A percentile compares a stretch with the other conserved stretches of the same genome.
phyloP scores from a whole-genome alignment of 192 early-diverging fungal genomes.

The Coemansia sp. region DNA sequence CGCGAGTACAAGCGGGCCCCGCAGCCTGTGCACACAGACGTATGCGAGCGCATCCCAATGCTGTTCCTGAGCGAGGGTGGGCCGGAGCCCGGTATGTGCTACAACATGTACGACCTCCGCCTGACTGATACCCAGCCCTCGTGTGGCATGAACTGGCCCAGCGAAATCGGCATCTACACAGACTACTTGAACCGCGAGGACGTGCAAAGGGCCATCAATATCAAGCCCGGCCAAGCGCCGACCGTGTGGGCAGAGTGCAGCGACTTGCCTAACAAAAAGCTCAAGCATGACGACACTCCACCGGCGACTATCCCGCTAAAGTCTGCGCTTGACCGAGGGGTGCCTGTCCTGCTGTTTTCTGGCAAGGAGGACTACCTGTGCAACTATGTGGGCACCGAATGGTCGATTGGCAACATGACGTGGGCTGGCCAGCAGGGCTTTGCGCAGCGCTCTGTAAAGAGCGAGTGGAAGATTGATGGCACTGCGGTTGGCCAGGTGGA shows the following conservation, averaged over 20 bases:
- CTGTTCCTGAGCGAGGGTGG: slow-evolving; percentile 37
- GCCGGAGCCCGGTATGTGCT: slow-evolving; percentile 50
- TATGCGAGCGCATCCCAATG: slow-evolving; percentile 36
- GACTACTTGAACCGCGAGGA: slow-evolving; percentile 52
- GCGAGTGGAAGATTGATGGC: slow-evolving; percentile 55
- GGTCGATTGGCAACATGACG: slow-evolving; percentile 58
- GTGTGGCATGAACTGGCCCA: slow-evolving; percentile 64
- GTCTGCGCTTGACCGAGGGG: slow-evolving; percentile 27
- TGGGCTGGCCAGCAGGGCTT: slow-evolving; percentile 62
- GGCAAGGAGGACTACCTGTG: slow-evolving; percentile 72
- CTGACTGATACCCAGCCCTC: slow-evolving; percentile 56
- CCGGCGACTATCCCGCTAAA: slow-evolving; percentile 53
- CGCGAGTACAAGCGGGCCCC: slow-evolving; percentile 40
- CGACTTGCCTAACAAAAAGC: slow-evolving; percentile 21
- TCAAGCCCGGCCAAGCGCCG: slow-evolving; percentile 10
- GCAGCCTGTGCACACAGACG: slow-evolving; percentile 46
- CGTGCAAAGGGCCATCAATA: slow-evolving; percentile 56
- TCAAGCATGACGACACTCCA: slow-evolving; percentile 45
- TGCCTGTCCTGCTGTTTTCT: slow-evolving; percentile 59
- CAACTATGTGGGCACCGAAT: slow-evolving; percentile 64
- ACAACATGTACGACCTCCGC: slow-evolving; percentile 73
- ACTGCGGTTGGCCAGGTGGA: slow-evolving; percentile 46
- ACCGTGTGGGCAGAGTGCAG: slow-evolving; percentile 62
- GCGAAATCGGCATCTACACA: slow-evolving; percentile 40
- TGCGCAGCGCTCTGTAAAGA: neutral